Evolutionary conservation across 805 yeast species (phyloP), one percentile per base, ranked within the genome.

Genomic region (Danielia reshetovae): DNA sequence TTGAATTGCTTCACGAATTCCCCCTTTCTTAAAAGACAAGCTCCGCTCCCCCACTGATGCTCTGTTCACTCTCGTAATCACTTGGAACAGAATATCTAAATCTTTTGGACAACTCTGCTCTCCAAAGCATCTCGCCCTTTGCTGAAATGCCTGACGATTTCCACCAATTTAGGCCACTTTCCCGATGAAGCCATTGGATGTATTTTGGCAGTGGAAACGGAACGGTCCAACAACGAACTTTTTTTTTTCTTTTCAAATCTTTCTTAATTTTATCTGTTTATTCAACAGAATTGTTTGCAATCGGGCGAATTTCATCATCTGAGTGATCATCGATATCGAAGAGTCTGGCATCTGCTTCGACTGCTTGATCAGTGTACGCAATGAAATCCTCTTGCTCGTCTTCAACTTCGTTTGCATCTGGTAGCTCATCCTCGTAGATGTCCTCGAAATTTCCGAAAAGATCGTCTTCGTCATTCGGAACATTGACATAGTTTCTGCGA

Each of bases 21-120:
- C n/a, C n/a, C n/a, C n/a, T n/a, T n/a, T n/a, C n/a, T 40, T 66
- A 75, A 46, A 60, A 73, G 10, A 75, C 60, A 28, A 71, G 51
- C 24, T 72, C 78, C 23, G 95, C 96, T 48, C 96, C 97, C 37
- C 97, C 98, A 34, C 75, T 70, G 48, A 79, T 74, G 48, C 90
- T 77, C 45, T 77, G 74, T 8, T 85, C 96, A 18, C 83, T 77
- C 61, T 90, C 98, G 11, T 48, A 35, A 13, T 76, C 85, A 27
- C 76, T 80, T 17, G 85, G 70, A 0, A 69, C 63, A 27, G 70
- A 65, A 55, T 81, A 84, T 61, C 81, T 79, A 68, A 84, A 88
- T 55, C 93, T 76, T 42, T 61, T 45, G 3, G 97, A 88, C 39
- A 90, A 72, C 36, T 80, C 74, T 34, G 74, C 63, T 45, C 93